Base-by-base conservation (phyloP, 805 yeast species). In the Lachancea sp. region DNA sequence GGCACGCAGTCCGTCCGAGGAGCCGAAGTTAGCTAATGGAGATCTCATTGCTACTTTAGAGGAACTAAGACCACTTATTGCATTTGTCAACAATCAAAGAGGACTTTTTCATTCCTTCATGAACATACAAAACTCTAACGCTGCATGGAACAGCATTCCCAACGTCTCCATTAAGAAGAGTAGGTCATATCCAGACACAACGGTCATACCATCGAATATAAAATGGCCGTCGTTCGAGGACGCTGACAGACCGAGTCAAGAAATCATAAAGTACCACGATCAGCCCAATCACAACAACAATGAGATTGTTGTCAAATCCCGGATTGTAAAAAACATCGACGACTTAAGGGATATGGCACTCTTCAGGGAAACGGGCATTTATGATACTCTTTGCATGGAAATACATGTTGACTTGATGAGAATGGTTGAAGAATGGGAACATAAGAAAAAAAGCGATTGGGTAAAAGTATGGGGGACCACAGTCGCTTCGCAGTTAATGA, bases 21-120 rank as follows among this genome's bases (percentile, higher is more conserved):
- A 73, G 35, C 77, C 87, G 3, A 70, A 69, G 2, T 62, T 75
- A 51, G 74, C 85, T 1, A 72, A 75, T 1, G 73, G 75, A 0
- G 70, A 75, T 27, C 78, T 81, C 13, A 80, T 81, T 45, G 65
- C 83, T 6, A 70, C 82, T 1, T 60, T 78, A 41, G 77, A 78
- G 15, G 82, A 82, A 53, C 62, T 84, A 54, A 72, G 79, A 50
- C 78, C 85, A 0, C 65, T 85, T 38, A 72, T 84, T 10, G 67
- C 81, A 2, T 82, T 75, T 49, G 74, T 84, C 34, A 84, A 84
- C 54, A 70, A 69, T 49, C 71, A 65, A 53, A 67, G 66, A 49
- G 49, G 52, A 16, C 27, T 52, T n/a, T 54, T 48, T 27, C 50
- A 57, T 15, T 56, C 56, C 3, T 38, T 49, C 17, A 46, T 46